A percentile compares a stretch with the other conserved stretches of the same genome.
Conservation (phyloP, 2,329 filamentous ascomycete species). For the Tolypocladium album region DNA sequence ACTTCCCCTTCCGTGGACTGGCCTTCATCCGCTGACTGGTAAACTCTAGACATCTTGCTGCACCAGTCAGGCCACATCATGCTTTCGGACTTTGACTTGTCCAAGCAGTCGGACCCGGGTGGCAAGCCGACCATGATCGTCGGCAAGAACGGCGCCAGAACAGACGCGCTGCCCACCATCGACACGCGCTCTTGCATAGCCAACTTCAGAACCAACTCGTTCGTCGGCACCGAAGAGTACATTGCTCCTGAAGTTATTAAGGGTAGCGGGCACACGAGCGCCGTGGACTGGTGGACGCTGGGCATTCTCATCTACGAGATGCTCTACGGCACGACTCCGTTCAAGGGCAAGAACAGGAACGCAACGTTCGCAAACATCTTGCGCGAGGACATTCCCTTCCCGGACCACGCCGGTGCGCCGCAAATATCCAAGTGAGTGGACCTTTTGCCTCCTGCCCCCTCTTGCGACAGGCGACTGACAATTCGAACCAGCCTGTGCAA, state of each 20-base stretch:
- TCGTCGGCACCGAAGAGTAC: constrained; percentile 97
- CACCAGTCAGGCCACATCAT: constrained; percentile 99
- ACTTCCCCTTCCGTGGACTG: background rate
- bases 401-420: constrained; percentile 73
- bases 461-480: background rate
- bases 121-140: constrained; percentile 98
- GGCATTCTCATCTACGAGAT: constrained; percentile 98
- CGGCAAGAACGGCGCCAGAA: constrained; percentile 76
- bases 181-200: constrained; percentile 98
- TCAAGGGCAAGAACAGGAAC: constrained; percentile 98
- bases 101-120: constrained; percentile 92
- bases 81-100: constrained; percentile 97
- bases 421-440: constrained; percentile 78
- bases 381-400: constrained; percentile 90
- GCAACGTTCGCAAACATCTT: constrained; percentile 97
- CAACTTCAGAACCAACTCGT: constrained; percentile 96
- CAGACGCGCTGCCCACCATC: constrained; percentile 84
- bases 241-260: constrained; percentile 99
- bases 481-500: constrained; percentile 69
- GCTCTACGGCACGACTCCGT: constrained; percentile 95
- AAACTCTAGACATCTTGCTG: constrained; percentile 69
- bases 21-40: background rate
- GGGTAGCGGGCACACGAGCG: constrained; percentile 94
- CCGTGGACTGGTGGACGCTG: constrained; percentile 98
- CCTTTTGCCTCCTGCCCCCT: no score